A percentile compares a stretch with the other conserved stretches of the same genome.
Conservation (phyloP, 805 yeast genomes). For the Wickerhamiella sorbophila region DNA sequence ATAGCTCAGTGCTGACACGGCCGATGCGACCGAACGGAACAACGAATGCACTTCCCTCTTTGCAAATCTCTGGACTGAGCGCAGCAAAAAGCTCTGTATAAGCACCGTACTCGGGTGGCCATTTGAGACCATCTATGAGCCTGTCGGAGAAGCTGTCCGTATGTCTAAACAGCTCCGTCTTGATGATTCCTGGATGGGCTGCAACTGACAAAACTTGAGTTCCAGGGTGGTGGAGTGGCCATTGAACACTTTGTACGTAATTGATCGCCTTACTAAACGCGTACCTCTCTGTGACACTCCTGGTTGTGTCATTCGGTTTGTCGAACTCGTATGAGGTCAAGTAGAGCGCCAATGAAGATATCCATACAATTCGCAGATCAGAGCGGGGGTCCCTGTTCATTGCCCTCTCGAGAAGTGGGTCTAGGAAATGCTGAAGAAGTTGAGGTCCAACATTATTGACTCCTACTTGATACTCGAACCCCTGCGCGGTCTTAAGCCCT, state of each 20-base stretch:
- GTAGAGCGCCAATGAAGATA: conserved; percentile 29
- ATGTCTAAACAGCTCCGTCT: conserved; percentile 26
- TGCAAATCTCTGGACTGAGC: conserved; percentile 26
- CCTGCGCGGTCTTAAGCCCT: conserved; percentile 30
- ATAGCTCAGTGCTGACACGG: conserved; percentile 26
- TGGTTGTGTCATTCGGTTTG: conserved; percentile 21
- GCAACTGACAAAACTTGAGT: conserved; percentile 25
- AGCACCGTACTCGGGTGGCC: conserved; percentile 29
- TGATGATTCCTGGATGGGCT: conserved; percentile 31
- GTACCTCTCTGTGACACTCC: conserved; percentile 18
- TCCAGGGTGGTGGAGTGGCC: conserved; percentile 25
- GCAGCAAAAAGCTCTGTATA: conserved; percentile 33
- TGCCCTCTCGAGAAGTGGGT: conserved; percentile 27
- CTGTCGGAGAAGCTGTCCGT: not conserved
- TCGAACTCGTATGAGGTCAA: conserved; percentile 22
- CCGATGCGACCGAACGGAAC: conserved; percentile 34
- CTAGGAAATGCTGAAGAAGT: conserved; percentile 27
- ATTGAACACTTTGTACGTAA: conserved; percentile 26
- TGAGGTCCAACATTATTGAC: conserved; percentile 35
- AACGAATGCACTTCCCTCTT: conserved; percentile 26
- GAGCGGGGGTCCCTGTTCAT: conserved; percentile 17
- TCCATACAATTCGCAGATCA: conserved; percentile 32
- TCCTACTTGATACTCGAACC: conserved; percentile 34
- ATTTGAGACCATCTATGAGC: conserved; percentile 4
- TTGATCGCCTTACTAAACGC: conserved; percentile 34